These are phyloP conservation scores for Galerina sulciceps DNA, from an alignment of 768 basidiomycete species.

Conservation along the genomic window DNA sequence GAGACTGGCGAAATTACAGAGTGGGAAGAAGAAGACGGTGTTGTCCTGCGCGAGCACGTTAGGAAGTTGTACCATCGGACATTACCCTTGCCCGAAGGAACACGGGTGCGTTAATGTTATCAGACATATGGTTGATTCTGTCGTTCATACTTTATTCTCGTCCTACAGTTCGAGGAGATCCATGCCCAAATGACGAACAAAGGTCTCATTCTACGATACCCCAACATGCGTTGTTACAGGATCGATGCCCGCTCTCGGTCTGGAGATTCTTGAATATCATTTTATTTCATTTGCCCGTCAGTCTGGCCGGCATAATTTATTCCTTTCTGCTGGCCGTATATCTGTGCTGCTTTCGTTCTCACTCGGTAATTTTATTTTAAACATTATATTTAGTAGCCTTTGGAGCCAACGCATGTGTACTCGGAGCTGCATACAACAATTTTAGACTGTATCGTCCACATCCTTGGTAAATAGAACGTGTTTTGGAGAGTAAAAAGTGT, in stretches of 20 bases:
- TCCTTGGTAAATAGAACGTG: too few relatives aligned
- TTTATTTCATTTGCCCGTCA: slow-evolving; percentile 8
- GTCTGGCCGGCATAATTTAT: slow-evolving; percentile 24
- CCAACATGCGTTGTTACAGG: slow-evolving; percentile 55
- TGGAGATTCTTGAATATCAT: slow-evolving; percentile 37
- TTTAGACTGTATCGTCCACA: not conserved
- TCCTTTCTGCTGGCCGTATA: slow-evolving; percentile 12
- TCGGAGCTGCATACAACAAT: slow-evolving; percentile 4
- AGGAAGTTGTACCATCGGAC: slow-evolving; percentile 69
- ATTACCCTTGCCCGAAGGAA: slow-evolving; percentile 75
- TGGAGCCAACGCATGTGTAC: slow-evolving; percentile 4
- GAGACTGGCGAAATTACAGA: slow-evolving; percentile 61
- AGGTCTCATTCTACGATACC: slow-evolving; percentile 67
- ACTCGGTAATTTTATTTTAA: slow-evolving; percentile 12
- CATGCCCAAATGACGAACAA: slow-evolving; percentile 67
- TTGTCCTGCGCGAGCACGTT: slow-evolving; percentile 63
- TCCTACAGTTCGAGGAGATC: slow-evolving; percentile 70
- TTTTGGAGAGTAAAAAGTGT: not conserved
- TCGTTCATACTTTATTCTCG: slow-evolving; percentile 3
- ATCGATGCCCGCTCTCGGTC: slow-evolving; percentile 47
- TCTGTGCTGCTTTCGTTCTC: slow-evolving; percentile 7
- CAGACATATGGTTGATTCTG: not conserved
- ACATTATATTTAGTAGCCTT: slow-evolving; percentile 7
- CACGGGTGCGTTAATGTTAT: slow-evolving; percentile 50
- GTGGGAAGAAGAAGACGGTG: slow-evolving; percentile 62